Conservation (phyloP, 495 filamentous ascomycete species). For the Margaritispora aquatica region DNA sequence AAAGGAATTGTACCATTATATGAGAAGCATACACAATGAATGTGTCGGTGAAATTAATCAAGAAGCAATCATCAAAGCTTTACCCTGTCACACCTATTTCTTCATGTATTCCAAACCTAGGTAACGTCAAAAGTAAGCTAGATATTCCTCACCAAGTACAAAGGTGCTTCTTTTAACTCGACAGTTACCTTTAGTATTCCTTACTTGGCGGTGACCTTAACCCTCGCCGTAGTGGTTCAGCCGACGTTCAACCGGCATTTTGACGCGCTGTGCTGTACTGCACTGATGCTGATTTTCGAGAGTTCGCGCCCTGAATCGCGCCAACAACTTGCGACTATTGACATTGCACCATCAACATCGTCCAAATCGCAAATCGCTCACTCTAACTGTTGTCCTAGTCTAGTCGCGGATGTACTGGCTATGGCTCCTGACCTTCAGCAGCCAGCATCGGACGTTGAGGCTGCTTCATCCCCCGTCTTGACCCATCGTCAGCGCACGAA, state of each 20-base stretch:
- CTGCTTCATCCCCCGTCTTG: constrained; percentile 11
- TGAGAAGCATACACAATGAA: no score
- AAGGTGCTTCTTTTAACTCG: no score
- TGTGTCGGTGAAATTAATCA: no score
- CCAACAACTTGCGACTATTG: neutral
- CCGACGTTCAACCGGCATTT: neutral
- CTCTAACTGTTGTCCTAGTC: constrained; percentile 4
- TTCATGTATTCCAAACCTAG: no score
- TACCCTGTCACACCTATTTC: no score
- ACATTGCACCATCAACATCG: neutral
- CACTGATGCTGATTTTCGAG: neutral
- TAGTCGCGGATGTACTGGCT: constrained; percentile 20
- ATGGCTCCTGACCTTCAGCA: constrained; percentile 25
- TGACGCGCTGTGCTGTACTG: neutral
- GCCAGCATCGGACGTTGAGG: constrained; percentile 11
- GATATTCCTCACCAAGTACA: no score
- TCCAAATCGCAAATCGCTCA: neutral
- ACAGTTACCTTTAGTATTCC: neutral
- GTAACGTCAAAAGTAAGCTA: no score
- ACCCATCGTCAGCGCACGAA: constrained; percentile 24
- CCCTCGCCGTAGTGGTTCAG: neutral
- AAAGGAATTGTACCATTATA: no score
- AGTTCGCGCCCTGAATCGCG: neutral
- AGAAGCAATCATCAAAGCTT: no score
- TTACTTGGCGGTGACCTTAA: neutral